A percentile compares a stretch with the other conserved stretches of the same genome.
These are phyloP conservation scores for Gracilariopsis chorda DNA, from an alignment of 23 red algal species.

Conservation along the genomic window DNA sequence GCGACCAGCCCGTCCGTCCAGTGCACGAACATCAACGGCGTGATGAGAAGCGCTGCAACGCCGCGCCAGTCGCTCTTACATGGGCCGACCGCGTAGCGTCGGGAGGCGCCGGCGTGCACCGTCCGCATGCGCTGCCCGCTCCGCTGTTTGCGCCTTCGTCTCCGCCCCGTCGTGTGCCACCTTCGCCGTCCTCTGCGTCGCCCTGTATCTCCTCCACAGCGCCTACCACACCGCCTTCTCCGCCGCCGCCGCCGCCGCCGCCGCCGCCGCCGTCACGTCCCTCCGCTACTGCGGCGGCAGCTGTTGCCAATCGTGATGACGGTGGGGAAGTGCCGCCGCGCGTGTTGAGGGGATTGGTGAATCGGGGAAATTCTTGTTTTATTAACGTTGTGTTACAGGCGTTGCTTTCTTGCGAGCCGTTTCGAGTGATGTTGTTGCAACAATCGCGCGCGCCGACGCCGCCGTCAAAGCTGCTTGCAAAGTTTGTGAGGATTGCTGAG, in stretches of 20 bases:
- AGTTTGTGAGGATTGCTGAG: slow-evolving; percentile 58
- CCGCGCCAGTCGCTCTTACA: not conserved
- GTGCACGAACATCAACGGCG: too few species aligned
- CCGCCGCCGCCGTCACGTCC: not conserved
- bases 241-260: not conserved
- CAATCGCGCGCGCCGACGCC: not conserved
- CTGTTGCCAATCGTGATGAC: too few species aligned
- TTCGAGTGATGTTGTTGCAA: slow-evolving; percentile 35
- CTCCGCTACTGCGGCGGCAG: not conserved
- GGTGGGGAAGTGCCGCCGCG: not conserved
- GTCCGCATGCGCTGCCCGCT: not conserved
- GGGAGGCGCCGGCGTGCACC: not conserved
- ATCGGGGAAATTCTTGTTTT: slow-evolving; percentile 86
- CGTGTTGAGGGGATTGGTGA: slow-evolving; percentile 67
- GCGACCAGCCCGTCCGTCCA: not conserved
- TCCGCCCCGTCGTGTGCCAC: not conserved
- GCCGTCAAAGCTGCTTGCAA: slow-evolving; percentile 1
- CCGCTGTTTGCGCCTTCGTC: not conserved
- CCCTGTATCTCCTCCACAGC: not conserved
- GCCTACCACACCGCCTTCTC: not conserved
- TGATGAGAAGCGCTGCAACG: not conserved
- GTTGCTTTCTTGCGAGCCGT: slow-evolving; percentile 69
- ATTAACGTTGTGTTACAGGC: slow-evolving; percentile 85
- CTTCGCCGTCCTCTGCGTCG: not conserved
- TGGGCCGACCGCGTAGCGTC: slow-evolving; percentile 30